Base-by-base conservation (phyloP, 225 moss, liverwort and hornwort genomes). In the Marchantia polymorpha region DNA sequence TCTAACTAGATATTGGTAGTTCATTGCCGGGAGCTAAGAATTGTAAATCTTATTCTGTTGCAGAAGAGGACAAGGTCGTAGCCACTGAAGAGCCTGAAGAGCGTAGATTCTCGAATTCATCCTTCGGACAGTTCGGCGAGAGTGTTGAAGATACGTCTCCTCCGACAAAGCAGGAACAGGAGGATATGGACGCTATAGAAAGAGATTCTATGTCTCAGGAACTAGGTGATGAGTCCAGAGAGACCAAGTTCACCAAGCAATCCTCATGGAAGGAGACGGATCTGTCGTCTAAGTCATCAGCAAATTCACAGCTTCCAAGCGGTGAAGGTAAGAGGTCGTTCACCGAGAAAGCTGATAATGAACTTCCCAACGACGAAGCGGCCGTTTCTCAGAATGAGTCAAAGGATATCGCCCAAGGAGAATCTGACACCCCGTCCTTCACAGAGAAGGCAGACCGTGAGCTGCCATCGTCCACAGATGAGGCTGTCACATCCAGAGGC, bases 181-280 rank as follows among this genome's bases (percentile, higher is more conserved):
- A 76, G 22, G 76, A 51, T 19, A 11, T 76, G 60, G 76, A 76
- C 7, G 39, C 60, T 10, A 13, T 63, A 23, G 76, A 76, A 39
- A 76, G 76, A 63, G 76, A 76, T 63, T 59, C 76, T 7, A 76
- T 76, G 76, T 76, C 76, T 0, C 76, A 76, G 47, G 76, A 76
- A 63, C 60, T 76, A 6, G 76, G 76, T 23, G 48, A 63, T 3
- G 46, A 15, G 7, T 39, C 76, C 3, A 76, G 63, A 49, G 60
- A 46, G 11, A 60, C 29, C 16, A 76, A 76, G 60, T 61, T 76
- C 39, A 15, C 6, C 46, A 25, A 30, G 14, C 52, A 22, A 1
- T 29, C 60, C 22, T 76, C 61, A 63, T 56, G 76, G 9, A 29
- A 20, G n/a, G 14, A 58, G 29, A 76, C 39, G n/a, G 20, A 63